Conservation (phyloP, 2,329 filamentous ascomycete genomes). For the Rhinocladiella similis region DNA sequence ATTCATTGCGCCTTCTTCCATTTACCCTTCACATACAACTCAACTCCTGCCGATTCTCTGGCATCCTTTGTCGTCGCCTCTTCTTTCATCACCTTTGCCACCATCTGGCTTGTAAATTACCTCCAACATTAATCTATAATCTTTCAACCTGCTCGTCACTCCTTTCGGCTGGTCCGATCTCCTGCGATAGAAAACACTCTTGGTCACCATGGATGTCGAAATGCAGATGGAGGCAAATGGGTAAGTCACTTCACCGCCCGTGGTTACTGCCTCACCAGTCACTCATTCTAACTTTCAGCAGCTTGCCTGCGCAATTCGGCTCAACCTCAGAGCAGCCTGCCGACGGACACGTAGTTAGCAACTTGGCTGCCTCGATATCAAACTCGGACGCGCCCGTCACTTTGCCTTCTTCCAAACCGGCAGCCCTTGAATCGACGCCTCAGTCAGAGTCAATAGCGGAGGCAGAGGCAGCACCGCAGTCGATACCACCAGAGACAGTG, state of each 20-base stretch:
- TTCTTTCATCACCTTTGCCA: constrained; percentile 12
- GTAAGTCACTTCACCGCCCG: constrained; percentile 18
- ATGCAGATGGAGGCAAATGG: constrained; percentile 29
- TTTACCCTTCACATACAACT: background rate
- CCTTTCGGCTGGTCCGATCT: constrained; percentile 26
- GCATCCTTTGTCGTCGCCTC: background rate
- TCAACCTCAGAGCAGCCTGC: constrained; percentile 26
- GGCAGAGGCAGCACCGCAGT: constrained; percentile 5
- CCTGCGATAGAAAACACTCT: constrained; percentile 7
- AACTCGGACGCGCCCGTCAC: constrained; percentile 24
- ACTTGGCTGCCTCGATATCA: constrained; percentile 27
- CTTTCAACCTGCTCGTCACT: constrained; percentile 2
- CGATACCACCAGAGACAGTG: constrained; percentile 1
- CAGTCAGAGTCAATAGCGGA: constrained; percentile 5
- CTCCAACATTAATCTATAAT: constrained; percentile 21
- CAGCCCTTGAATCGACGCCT: constrained; percentile 3
- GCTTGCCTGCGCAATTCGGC: constrained; percentile 27
- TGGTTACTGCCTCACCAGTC: background rate
- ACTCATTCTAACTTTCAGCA: constrained; percentile 18
- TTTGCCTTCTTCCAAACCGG: constrained; percentile 7
- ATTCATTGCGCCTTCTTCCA: constrained; percentile 7
- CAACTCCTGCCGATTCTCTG: background rate
- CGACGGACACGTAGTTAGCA: constrained; percentile 23
- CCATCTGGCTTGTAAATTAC: constrained; percentile 19
- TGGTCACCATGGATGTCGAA: constrained; percentile 30